These are phyloP conservation scores for Colletotrichum camelliae DNA, from an alignment of 2,329 filamentous ascomycete species.

Conservation along the genomic window DNA sequence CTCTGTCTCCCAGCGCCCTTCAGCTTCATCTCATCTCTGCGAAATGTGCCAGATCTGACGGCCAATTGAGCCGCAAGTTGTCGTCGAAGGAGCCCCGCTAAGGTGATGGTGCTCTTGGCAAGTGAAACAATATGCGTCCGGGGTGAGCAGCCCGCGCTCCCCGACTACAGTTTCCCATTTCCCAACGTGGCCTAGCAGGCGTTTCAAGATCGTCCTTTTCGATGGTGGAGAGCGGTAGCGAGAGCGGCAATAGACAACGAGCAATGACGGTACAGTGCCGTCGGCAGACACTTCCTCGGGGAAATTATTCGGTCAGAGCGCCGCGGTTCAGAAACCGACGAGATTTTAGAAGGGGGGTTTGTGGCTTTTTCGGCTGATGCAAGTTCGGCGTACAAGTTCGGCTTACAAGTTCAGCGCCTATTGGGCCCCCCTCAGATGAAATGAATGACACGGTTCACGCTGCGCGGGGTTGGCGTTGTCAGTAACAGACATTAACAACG, in stretches of 20 bases:
- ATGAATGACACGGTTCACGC: background rate
- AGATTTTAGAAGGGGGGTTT: background rate
- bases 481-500: background rate
- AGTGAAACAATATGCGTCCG: constrained; percentile 14
- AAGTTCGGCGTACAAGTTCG: background rate
- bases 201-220: constrained; percentile 5
- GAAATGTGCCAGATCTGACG: background rate
- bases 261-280: background rate
- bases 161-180: background rate
- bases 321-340: background rate
- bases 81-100: background rate
- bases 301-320: background rate
- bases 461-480: background rate
- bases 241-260: background rate
- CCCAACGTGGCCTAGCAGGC: background rate
- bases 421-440: background rate
- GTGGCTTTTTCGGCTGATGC: background rate
- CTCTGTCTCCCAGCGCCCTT: background rate
- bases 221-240: background rate
- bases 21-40: constrained; percentile 6
- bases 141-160: background rate
- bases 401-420: background rate
- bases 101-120: background rate
- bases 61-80: background rate
- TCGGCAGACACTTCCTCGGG: background rate